These are phyloP conservation scores for Fusarium lateritium DNA, from an alignment of 2,329 filamentous ascomycete species.

Conservation along the genomic window DNA sequence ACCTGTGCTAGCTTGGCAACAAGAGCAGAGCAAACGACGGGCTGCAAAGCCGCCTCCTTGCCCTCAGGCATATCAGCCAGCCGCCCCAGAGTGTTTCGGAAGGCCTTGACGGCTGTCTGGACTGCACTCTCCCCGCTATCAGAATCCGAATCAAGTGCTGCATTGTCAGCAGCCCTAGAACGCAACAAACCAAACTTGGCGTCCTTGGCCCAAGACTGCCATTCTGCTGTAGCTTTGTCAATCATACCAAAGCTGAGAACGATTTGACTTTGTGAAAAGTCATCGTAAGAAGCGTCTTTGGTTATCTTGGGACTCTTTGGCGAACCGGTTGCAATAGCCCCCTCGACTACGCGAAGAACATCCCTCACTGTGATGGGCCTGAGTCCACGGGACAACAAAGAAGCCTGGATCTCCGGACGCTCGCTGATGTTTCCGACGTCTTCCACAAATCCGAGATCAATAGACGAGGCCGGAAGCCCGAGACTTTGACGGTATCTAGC, in stretches of 20 bases:
- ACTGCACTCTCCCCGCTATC: constrained; percentile 42
- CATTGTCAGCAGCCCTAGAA: constrained; percentile 37
- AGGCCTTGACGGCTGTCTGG: constrained; percentile 45
- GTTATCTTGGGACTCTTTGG: constrained; percentile 21
- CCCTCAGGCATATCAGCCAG: constrained; percentile 35
- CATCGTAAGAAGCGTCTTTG: constrained; percentile 31
- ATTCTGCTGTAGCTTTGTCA: constrained; percentile 42
- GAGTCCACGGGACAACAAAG: constrained; percentile 39
- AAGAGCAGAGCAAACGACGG: constrained; percentile 41
- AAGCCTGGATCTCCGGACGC: constrained; percentile 43
- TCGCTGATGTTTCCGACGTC: constrained; percentile 47
- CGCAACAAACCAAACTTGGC: constrained; percentile 42
- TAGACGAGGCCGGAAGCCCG: constrained; percentile 39
- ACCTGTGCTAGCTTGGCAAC: constrained; percentile 45
- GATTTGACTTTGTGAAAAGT: constrained; percentile 40
- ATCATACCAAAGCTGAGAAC: constrained; percentile 46
- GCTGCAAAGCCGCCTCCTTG: constrained; percentile 38
- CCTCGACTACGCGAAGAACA: constrained; percentile 43
- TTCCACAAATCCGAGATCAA: constrained; percentile 43
- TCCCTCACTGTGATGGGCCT: constrained; percentile 45
- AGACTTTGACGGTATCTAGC: constrained; percentile 42
- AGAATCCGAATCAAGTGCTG: constrained; percentile 29
- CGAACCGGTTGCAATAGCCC: constrained; percentile 39
- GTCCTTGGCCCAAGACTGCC: constrained; percentile 46
- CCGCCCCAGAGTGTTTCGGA: constrained; percentile 30